Base-by-base conservation (phyloP, 768 basidiomycete species). In the Hypholoma sublateritium region DNA sequence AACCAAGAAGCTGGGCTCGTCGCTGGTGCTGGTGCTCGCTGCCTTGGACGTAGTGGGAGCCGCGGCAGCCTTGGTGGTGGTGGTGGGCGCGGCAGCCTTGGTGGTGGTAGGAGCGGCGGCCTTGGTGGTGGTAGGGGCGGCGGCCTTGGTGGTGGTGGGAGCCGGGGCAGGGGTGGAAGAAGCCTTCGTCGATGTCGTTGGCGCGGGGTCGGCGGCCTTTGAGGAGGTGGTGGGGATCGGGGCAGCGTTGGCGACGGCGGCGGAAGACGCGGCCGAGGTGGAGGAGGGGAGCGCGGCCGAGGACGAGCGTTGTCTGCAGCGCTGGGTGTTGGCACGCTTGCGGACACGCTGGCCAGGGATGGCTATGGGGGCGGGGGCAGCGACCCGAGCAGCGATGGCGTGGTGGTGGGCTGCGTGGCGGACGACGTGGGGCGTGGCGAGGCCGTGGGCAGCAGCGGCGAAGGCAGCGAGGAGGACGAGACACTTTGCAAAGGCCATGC, bases 391-490 rank as follows among this genome's bases (percentile, higher is more conserved):
- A 41, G 80, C 77, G 54, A 83, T 35, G 45, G 72, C 74, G 52
- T 71, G 74, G 59, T 74, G 79, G 66, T 80, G 78, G 59, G 71
- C 65, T 41, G 62, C 53, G 53, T 69, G 62, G 53, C 73, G 73
- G 51, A 72, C 66, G 55, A 64, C 59, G 65, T 81, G 80, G 35
- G 78, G 74, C 24, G 72, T 74, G 17, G 75, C 71, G 61, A 78
- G 72, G 36, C 73, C 76, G 50, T 64, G 60, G 59, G 69, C 67
- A 47, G 71, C 69, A 62, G 61, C 72, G 43, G 77, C 70, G 70
- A 82, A 61, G 61, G 77, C 71, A 65, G 80, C 58, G 65, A 81
- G 57, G 60, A 82, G 62, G 62, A 80, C 60, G 66, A 84, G 39
- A 64, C 71, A 62, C 64, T 75, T 77, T 62, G 71, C 9, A 72